Conservation (phyloP, 345 rosid species). For the Pugionium cornutum region DNA sequence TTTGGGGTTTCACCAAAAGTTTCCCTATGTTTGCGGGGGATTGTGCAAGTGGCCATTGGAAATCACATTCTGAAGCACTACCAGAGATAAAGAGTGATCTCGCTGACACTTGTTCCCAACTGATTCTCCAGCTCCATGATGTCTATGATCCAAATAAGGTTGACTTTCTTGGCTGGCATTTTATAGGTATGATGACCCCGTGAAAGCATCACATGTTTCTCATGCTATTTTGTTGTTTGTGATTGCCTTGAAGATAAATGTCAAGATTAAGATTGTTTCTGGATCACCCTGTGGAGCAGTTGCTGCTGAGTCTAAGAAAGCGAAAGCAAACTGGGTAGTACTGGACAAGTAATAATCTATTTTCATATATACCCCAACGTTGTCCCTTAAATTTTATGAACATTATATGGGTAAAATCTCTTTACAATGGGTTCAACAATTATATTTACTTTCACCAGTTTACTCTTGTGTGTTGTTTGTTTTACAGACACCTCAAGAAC, state of each 20-base stretch:
- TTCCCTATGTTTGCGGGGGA: slow-evolving; percentile 94
- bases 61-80: slow-evolving; percentile 60
- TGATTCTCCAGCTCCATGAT: slow-evolving; percentile 97
- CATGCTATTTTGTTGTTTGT: slow-evolving; percentile 15
- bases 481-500: slow-evolving; percentile 71
- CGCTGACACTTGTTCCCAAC: slow-evolving; percentile 92
- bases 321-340: slow-evolving; percentile 86
- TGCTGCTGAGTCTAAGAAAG: slow-evolving; percentile 78
- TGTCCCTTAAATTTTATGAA: not conserved
- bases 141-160: slow-evolving; percentile 97
- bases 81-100: slow-evolving; percentile 74
- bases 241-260: slow-evolving; percentile 58
- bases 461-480: slow-evolving; percentile 4
- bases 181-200: not conserved
- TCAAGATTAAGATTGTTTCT: slow-evolving; percentile 86
- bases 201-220: slow-evolving; percentile 7
- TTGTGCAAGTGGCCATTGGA: slow-evolving; percentile 79
- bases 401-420: not conserved
- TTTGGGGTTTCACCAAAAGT: slow-evolving; percentile 95
- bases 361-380: not conserved
- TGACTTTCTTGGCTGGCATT: not conserved
- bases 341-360: slow-evolving; percentile 71
- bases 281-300: slow-evolving; percentile 89
- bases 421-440: not conserved
- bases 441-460: too few species aligned